Conservation (phyloP, 768 basidiomycete genomes). For the Tulasnella sp. region DNA sequence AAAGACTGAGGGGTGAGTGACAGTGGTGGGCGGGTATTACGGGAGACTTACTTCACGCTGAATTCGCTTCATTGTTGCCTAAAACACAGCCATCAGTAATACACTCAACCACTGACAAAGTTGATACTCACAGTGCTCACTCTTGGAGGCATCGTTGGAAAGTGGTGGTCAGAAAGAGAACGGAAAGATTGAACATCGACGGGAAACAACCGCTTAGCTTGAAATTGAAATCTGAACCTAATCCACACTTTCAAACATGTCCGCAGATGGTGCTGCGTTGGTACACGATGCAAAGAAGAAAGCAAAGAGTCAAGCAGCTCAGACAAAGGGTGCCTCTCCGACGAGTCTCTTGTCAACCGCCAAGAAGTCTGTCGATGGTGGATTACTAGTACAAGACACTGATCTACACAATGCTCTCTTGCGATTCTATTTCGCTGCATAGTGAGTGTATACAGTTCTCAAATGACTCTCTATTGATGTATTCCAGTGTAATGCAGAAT, state of each 20-base stretch:
- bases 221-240: too few species aligned
- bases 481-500: too few species aligned
- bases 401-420: conserved; percentile 15
- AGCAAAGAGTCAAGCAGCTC: conserved; percentile 36
- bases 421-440: conserved; percentile 7
- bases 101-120: too few species aligned
- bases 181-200: too few species aligned
- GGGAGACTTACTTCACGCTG: conserved; percentile 42
- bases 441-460: conserved; percentile 1
- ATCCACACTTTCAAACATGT: too few species aligned
- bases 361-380: conserved; percentile 35
- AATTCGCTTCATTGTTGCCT: conserved; percentile 59
- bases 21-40: not conserved
- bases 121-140: too few species aligned
- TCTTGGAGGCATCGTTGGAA: too few species aligned
- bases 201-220: too few species aligned
- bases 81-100: too few species aligned
- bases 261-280: too few species aligned
- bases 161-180: too few species aligned
- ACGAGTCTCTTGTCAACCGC: conserved; percentile 50
- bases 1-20: not conserved
- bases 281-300: conserved; percentile 32
- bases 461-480: too few species aligned
- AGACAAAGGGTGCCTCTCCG: conserved; percentile 45
- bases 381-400: conserved; percentile 1